A percentile compares a stretch with the other conserved stretches of the same genome.
These are phyloP conservation scores for Stephanodiscus minutulus DNA, from an alignment of 108 stramenopile genomes.

Conservation along the genomic window DNA sequence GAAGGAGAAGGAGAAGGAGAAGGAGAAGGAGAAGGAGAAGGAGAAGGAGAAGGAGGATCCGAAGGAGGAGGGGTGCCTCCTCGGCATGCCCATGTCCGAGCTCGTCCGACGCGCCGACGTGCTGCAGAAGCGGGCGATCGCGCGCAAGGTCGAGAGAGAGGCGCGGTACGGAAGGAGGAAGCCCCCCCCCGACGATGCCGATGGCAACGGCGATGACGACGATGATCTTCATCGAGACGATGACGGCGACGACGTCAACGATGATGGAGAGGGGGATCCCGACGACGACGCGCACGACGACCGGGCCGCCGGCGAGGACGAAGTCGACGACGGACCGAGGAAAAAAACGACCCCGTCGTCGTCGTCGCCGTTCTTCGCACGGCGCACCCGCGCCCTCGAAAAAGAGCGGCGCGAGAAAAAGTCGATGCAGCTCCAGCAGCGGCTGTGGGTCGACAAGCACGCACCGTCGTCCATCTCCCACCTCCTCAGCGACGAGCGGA, in stretches of 20 bases:
- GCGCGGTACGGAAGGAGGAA: neutral
- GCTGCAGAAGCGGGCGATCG: conserved; percentile 41
- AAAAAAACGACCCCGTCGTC: neutral
- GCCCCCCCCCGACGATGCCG: no score
- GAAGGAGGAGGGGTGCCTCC: conserved; percentile 29
- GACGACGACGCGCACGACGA: neutral
- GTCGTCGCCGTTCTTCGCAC: neutral
- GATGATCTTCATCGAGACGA: no score
- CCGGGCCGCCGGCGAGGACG: no score
- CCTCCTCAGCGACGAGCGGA: conserved; percentile 91
- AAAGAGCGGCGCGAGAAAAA: conserved; percentile 18
- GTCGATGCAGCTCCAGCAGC: conserved; percentile 36
- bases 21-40: no score
- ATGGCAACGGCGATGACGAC: no score
- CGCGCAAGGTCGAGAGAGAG: conserved; percentile 43
- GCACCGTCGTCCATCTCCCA: conserved; percentile 88
- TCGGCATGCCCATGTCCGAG: conserved; percentile 54
- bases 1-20: no score
- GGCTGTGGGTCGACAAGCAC: conserved; percentile 93
- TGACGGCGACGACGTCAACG: no score
- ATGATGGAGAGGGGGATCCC: conserved; percentile 20
- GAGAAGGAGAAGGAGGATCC: no score
- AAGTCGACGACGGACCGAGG: conserved; percentile 3
- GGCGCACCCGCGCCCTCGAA: conserved; percentile 3
- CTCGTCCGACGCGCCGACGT: conserved; percentile 51